phyloP scores from a whole-genome alignment of 2,329 filamentous ascomycete genomes.

The Phialemoniopsis sp. region DNA sequence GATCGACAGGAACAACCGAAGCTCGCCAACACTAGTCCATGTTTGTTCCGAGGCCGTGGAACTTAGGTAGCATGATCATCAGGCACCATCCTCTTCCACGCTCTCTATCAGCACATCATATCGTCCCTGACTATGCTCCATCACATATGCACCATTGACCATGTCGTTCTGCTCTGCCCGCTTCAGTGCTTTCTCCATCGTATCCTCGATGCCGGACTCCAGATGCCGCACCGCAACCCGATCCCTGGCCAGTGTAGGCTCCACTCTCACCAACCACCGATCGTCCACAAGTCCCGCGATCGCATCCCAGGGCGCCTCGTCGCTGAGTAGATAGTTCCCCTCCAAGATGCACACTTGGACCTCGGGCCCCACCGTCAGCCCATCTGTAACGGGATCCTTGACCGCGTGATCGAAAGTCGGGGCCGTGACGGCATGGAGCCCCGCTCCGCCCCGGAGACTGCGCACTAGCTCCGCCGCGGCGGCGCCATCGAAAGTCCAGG shows the following conservation, averaged over 20 bases:
- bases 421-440: slow-evolving; percentile 4
- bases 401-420: slow-evolving; percentile 17
- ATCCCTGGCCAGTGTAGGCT: slow-evolving; percentile 25
- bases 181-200: slow-evolving; percentile 24
- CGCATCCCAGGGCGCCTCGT: slow-evolving; percentile 23
- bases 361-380: slow-evolving; percentile 8
- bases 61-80: background rate
- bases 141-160: slow-evolving; percentile 20
- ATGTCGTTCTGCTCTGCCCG: slow-evolving; percentile 32
- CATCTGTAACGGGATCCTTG: slow-evolving; percentile 15
- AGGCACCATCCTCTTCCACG: slow-evolving; percentile 11
- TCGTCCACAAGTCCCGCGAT: slow-evolving; percentile 30
- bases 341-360: slow-evolving; percentile 13
- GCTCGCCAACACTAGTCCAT: no score
- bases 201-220: slow-evolving; percentile 31
- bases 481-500: slow-evolving; percentile 25
- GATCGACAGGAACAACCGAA: no score
- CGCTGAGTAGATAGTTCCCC: slow-evolving; percentile 21
- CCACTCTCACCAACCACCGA: slow-evolving; percentile 33
- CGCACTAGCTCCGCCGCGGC: slow-evolving; percentile 13
- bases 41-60: no score
- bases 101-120: slow-evolving; percentile 20
- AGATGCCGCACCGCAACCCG: slow-evolving; percentile 33
- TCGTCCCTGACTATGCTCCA: slow-evolving; percentile 15
- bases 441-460: slow-evolving; percentile 7